Percentiles rank a stretch among this genome's conserved stretches.
Evolutionary conservation across 495 filamentous ascomycete genomes (phyloP).

Genomic region (Neurospora cerealis): DNA sequence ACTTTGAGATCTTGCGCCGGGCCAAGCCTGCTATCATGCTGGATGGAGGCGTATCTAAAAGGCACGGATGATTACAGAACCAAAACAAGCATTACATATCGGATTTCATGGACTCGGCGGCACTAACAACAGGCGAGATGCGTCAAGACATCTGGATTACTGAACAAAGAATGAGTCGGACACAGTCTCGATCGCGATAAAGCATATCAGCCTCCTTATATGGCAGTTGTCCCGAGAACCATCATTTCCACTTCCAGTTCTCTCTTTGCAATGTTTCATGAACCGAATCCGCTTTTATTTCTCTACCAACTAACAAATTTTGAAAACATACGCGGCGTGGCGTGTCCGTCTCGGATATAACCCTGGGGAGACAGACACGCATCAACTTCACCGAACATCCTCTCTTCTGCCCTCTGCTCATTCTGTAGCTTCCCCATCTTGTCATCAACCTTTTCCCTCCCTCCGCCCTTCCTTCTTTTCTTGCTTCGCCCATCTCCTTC

Average conservation of each 20-base stretch:
- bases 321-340: neutral
- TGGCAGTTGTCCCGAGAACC: neutral
- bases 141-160: neutral
- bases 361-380: neutral
- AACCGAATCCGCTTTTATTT: neutral
- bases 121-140: neutral
- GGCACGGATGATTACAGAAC: neutral
- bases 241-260: neutral
- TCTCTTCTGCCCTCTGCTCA: neutral
- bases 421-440: neutral
- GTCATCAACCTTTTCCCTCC: neutral
- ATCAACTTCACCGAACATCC: neutral
- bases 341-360: neutral
- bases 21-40: neutral
- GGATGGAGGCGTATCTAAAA: neutral
- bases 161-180: neutral
- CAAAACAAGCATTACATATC: neutral
- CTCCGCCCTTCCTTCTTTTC: neutral
- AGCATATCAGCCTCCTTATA: neutral
- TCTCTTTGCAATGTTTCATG: neutral
- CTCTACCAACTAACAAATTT: neutral
- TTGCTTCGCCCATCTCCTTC: neutral
- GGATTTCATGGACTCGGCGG: neutral
- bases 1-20: neutral
- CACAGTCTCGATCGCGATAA: neutral